phyloP scores from a whole-genome alignment of 140 eudicot genomes.

The Cichorium intybus region DNA sequence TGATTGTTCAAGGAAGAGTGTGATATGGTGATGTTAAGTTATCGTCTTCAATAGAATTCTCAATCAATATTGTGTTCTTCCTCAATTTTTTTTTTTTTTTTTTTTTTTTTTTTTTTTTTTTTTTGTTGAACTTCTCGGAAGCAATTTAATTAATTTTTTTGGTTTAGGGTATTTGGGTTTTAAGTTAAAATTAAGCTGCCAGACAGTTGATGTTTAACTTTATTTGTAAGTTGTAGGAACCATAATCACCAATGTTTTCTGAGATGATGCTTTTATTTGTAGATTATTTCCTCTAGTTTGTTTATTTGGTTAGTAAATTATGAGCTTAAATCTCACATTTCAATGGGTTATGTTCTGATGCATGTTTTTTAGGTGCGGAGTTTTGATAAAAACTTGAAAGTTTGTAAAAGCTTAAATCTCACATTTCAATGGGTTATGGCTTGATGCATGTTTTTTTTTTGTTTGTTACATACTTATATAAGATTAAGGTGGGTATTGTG shows the following conservation, averaged over 20 bases:
- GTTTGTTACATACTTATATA: too few relatives aligned
- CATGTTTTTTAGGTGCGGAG: too few relatives aligned
- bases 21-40: not conserved
- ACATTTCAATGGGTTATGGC: too few relatives aligned
- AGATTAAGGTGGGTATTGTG: too few relatives aligned
- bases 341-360: too few relatives aligned
- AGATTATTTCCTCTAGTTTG: not conserved
- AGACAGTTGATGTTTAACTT: not conserved
- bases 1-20: slow-evolving; percentile 2
- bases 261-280: not conserved
- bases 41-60: not conserved
- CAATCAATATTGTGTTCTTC: slow-evolving; percentile 8
- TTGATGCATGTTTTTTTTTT: too few relatives aligned
- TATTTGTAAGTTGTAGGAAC: not conserved
- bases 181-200: not conserved
- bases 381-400: too few relatives aligned
- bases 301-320: too few relatives aligned
- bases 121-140: not conserved
- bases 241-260: not conserved
- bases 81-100: not conserved
- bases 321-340: too few relatives aligned
- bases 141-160: not conserved
- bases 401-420: too few relatives aligned
- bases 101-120: not conserved
- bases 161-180: slow-evolving; percentile 3